Evolutionary conservation across 2,329 filamentous ascomycete species (phyloP), one percentile per base, ranked within the genome.

Genomic region (Colletotrichum graminicola): DNA sequence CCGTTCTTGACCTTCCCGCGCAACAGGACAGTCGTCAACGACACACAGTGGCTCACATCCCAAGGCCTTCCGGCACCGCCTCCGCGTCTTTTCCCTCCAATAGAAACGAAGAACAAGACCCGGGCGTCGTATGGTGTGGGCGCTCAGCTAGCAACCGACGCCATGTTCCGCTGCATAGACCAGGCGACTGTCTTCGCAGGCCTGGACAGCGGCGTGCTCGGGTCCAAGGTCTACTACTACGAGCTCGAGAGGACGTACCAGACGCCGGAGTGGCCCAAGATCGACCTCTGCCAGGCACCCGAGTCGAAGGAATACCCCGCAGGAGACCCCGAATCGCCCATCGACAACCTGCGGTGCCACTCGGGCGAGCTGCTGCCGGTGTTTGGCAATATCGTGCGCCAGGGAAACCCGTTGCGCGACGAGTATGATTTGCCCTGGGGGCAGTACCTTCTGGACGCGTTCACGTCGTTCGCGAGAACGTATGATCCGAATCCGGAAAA

Each of bases 161-260:
- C 83, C 62, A 84, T 85, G 11, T 90, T 90, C 81, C 85, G 88
- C 67, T 91, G 89, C 76, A 80, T 88, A 62, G 87, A 89, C 76
- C 84, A 90, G 77, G 88, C 88, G 6, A 90, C 88, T 3, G 85
- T 85, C 8, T 86, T 85, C 75, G 82, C 86, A 0, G 87, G 84
- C 3, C 79, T 85, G 0, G 69, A 76, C 21, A 83, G 82, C 21
- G 78, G 80, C 3, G 83, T 84, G 0, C 86, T 90, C 3, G 70
- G 70, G 75, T 77, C 82, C 36, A 78, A 81, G 41, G 70, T 88
- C 0, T 90, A 87, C 76, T 90, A 85, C 76, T 91, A 91, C 78
- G 86, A 90, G 76, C 87, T 90, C 74, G 86, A 89, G 71, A 84
- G 89, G 55, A 86, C 85, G 0, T 88, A 87, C 74, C 82, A 84